phyloP scores from a whole-genome alignment of 345 rosid species.

The Lepidium sativum region DNA sequence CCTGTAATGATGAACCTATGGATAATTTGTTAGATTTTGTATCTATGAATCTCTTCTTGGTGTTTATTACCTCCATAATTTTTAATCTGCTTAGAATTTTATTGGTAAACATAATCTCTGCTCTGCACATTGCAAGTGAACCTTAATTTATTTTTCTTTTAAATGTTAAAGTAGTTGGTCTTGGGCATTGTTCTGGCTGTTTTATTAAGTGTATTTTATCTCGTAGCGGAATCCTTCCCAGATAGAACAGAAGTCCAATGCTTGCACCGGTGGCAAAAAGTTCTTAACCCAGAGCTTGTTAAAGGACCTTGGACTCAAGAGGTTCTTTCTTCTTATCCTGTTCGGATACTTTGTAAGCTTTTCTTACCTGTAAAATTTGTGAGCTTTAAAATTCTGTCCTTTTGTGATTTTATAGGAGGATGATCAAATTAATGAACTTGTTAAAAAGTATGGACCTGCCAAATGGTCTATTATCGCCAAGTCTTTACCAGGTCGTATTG shows the following conservation, averaged over 20 bases:
- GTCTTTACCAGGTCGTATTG: constrained; percentile 88
- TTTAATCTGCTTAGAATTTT: neutral
- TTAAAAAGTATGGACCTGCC: constrained; percentile 69
- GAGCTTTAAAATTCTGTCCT: neutral
- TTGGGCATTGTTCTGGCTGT: neutral
- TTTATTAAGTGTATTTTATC: neutral
- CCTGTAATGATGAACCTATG: neutral
- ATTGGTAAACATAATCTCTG: neutral
- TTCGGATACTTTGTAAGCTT: neutral
- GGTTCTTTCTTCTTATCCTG: constrained; percentile 32
- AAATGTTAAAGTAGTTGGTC: neutral
- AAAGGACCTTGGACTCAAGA: constrained; percentile 98
- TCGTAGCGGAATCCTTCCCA: constrained; percentile 77
- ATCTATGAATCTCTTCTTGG: neutral
- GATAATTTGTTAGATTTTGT: neutral
- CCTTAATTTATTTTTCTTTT: neutral
- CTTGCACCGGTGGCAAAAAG: constrained; percentile 97
- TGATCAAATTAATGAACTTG: constrained; percentile 68
- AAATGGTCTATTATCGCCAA: constrained; percentile 94
- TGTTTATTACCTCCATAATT: neutral
- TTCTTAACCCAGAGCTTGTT: constrained; percentile 87
- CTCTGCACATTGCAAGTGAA: neutral
- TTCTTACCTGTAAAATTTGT: neutral
- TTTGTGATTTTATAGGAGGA: constrained; percentile 52
- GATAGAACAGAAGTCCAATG: constrained; percentile 95